Evolutionary conservation across 371 early-diverging fungal genomes (phyloP).

Genomic region (Capniomyces stellatus): DNA sequence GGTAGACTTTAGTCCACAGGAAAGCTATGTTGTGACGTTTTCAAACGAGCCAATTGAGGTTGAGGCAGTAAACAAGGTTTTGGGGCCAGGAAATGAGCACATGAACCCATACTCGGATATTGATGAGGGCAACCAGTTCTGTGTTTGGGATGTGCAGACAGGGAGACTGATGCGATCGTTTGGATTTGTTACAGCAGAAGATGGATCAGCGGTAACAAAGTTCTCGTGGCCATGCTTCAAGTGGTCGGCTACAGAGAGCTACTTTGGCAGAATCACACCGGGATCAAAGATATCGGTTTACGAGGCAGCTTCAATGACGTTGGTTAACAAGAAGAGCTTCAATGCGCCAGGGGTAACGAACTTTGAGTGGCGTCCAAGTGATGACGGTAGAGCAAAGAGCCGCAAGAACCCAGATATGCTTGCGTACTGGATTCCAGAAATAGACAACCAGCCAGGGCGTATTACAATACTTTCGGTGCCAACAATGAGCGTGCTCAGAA

Average conservation of each 20-base stretch:
- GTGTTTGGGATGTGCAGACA: slow-evolving; percentile 81
- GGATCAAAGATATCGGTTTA: slow-evolving; percentile 71
- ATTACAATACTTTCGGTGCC: slow-evolving; percentile 79
- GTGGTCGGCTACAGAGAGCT: slow-evolving; percentile 86
- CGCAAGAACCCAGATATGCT: slow-evolving; percentile 40
- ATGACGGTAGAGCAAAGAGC: slow-evolving; percentile 9
- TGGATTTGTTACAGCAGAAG: slow-evolving; percentile 23
- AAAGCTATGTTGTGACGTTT: slow-evolving; percentile 84
- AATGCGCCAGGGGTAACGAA: slow-evolving; percentile 73
- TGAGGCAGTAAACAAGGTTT: slow-evolving; percentile 26
- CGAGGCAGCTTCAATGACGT: slow-evolving; percentile 78
- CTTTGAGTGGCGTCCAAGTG: slow-evolving; percentile 78
- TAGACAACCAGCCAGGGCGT: slow-evolving; percentile 88
- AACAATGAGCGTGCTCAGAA: slow-evolving; percentile 62
- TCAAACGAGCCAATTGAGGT: slow-evolving; percentile 65
- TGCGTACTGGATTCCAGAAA: slow-evolving; percentile 91
- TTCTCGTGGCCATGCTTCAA: slow-evolving; percentile 91
- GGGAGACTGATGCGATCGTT: slow-evolving; percentile 78
- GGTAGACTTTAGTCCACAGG: slow-evolving; percentile 86
- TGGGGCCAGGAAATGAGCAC: slow-evolving; percentile 28
- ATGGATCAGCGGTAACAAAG: slow-evolving; percentile 26
- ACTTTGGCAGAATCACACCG: slow-evolving; percentile 76
- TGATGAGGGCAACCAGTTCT: slow-evolving; percentile 56
- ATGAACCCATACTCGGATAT: slow-evolving; percentile 48
- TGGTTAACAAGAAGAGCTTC: slow-evolving; percentile 84